A percentile compares a stretch with the other conserved stretches of the same genome.
Conservation (phyloP, 1,139 yeast genomes). For the Hansenula lynferdii region DNA sequence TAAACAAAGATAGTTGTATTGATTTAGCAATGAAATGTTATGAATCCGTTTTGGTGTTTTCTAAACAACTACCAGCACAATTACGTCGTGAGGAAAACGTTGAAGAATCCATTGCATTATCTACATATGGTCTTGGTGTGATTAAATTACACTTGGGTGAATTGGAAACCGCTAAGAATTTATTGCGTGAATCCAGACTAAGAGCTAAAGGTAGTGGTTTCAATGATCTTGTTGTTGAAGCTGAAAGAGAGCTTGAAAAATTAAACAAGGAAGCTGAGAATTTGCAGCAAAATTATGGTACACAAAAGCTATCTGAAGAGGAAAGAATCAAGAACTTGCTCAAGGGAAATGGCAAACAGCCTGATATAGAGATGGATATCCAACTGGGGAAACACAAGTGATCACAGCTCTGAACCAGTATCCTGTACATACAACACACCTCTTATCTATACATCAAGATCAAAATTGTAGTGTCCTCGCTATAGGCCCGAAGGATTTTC, state of each 20-base stretch:
- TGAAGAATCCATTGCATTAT: slow-evolving; percentile 68
- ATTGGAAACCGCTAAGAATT: slow-evolving; percentile 47
- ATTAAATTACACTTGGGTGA: slow-evolving; percentile 56
- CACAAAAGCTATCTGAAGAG: slow-evolving; percentile 4
- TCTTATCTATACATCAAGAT: too few relatives aligned
- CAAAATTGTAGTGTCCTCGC: too few relatives aligned
- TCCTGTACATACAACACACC: background rate
- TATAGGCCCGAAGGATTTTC: too few relatives aligned
- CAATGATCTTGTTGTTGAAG: slow-evolving; percentile 54
- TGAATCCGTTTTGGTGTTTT: slow-evolving; percentile 50
- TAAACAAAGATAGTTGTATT: slow-evolving; percentile 37
- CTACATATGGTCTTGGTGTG: slow-evolving; percentile 85
- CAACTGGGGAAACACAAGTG: slow-evolving; percentile 11
- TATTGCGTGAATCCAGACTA: slow-evolving; percentile 64
- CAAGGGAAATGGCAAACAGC: slow-evolving; percentile 7
- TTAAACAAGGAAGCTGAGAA: slow-evolving; percentile 17
- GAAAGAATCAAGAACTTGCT: slow-evolving; percentile 12
- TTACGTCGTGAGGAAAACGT: slow-evolving; percentile 37
- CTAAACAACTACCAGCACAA: slow-evolving; percentile 44
- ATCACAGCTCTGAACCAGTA: background rate
- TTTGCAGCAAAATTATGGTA: background rate
- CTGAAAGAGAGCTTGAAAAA: slow-evolving; percentile 60
- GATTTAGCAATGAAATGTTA: slow-evolving; percentile 42
- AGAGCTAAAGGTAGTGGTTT: slow-evolving; percentile 69
- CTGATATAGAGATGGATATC: slow-evolving; percentile 16